phyloP scores from a whole-genome alignment of 805 yeast genomes.

The Myxozyma neotropica region DNA sequence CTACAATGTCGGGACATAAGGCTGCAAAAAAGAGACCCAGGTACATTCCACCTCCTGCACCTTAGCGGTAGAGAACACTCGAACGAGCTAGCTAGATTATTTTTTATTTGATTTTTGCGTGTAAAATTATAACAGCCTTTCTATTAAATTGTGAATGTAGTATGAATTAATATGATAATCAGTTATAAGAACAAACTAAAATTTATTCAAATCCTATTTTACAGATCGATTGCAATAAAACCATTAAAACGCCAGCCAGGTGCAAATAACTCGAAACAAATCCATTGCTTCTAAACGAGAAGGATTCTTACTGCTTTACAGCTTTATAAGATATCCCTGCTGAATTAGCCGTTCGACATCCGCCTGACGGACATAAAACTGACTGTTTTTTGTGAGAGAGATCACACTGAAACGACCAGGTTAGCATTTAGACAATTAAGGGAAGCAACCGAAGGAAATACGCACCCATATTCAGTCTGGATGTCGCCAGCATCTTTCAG shows the following conservation, averaged over 20 bases:
- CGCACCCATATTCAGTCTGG: constrained; percentile 87
- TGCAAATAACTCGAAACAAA: too few relatives aligned
- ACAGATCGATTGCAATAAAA: too few relatives aligned
- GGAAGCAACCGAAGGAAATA: neutral
- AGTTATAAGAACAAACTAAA: too few relatives aligned
- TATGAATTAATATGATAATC: neutral
- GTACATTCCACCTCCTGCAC: constrained; percentile 31
- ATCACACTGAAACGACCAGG: constrained; percentile 59
- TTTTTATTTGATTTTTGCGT: neutral
- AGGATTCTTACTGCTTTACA: neutral
- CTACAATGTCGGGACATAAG: constrained; percentile 14
- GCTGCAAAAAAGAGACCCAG: constrained; percentile 26
- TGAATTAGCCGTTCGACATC: constrained; percentile 93
- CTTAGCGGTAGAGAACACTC: neutral
- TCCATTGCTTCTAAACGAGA: too few relatives aligned
- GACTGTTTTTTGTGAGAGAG: constrained; percentile 88
- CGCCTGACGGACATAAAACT: constrained; percentile 88
- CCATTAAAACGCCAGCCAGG: neutral
- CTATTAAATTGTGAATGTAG: neutral
- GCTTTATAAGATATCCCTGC: constrained; percentile 80
- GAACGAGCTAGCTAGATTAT: neutral
- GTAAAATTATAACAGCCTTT: too few relatives aligned
- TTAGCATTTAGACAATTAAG: neutral
- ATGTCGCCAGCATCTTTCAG: constrained; percentile 94
- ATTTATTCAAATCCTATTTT: too few relatives aligned